Base-by-base conservation (phyloP, 108 stramenopile genomes). In the Seminavis robusta region DNA sequence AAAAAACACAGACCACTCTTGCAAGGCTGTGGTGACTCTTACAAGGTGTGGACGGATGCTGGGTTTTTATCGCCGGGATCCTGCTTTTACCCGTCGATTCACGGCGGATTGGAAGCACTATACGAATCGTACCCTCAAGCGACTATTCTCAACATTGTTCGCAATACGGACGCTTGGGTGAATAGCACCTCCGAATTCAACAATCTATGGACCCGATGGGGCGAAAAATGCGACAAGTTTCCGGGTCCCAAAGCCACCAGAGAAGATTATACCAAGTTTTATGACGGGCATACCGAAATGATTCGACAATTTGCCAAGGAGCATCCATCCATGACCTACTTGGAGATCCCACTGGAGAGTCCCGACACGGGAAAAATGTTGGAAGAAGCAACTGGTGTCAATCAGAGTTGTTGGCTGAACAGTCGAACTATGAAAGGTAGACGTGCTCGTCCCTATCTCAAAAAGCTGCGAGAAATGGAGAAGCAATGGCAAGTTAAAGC, bases 291-390 rank as follows among this genome's bases (percentile, higher is more conserved):
- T 30, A 80, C 65, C 19, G 57, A 72, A 23, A 71, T 73, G 44
- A 61, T 80, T 33, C 65, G 79, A 29, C 58, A 73, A 31, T 80
- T 80, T 56, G 79, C 69, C 20, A 30, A 63, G 56, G 34, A 52
- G 11, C 74, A 80, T 59, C 45, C 62, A 13, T 64, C 74, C 4
- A 43, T 80, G 56, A 80, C 69, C 5, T 80, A 76, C 59, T 59
- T 80, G 4, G 79, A 80, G 34, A 60, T 76, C 9, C 39, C 59
- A 45, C 46, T 80, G 29, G 79, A 80, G 33, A 54, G 60, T 41
- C 34, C 54, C 8, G 50, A 59, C 6, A 64, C 62, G 41, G 74
- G 57, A 2, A 33, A 47, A 21, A 46, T 68, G 11, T 47, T 80
- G 59, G 65, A 80, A 44, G 39, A 57, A 7, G 64, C 58, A 13